These are phyloP conservation scores for Sicyos edulis DNA, from an alignment of 306 rosid genomes.

Conservation along the genomic window DNA sequence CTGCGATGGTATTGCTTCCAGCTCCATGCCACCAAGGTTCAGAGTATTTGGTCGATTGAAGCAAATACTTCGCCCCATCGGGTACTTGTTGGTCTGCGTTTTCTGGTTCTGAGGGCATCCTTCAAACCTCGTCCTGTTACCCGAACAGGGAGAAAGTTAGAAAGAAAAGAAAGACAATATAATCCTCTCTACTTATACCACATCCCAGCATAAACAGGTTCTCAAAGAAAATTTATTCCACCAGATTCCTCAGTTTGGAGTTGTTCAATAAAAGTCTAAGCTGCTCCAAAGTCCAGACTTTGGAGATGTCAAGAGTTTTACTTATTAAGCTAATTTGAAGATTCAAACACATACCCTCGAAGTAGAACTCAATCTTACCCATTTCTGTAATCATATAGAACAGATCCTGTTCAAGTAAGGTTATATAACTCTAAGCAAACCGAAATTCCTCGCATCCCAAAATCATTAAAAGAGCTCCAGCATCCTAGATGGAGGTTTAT, in stretches of 20 bases:
- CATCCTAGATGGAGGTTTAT: background rate
- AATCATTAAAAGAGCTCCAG: conserved; percentile 11
- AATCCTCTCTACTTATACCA: background rate
- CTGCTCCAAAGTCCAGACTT: background rate
- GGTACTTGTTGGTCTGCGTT: conserved; percentile 32
- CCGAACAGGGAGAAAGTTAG: background rate
- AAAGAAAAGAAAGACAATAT: background rate
- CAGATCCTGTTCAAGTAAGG: too few species aligned
- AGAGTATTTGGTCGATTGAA: conserved; percentile 38
- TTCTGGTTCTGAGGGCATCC: conserved; percentile 65
- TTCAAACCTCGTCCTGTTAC: conserved; percentile 29
- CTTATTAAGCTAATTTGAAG: background rate
- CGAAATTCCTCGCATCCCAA: background rate
- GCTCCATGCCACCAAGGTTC: conserved; percentile 63
- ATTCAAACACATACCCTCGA: background rate
- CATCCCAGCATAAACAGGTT: background rate
- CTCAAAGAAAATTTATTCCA: background rate
- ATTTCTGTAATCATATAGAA: too few species aligned
- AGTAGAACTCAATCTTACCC: background rate
- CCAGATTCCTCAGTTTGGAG: background rate
- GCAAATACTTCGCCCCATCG: conserved; percentile 30
- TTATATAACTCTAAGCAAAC: background rate
- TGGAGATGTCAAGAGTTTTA: background rate
- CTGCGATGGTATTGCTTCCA: conserved; percentile 23
- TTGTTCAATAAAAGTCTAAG: background rate